Evolutionary conservation across 345 rosid species (phyloP), one percentile per base, ranked within the genome.

Genomic region (Pugionium cornutum): DNA sequence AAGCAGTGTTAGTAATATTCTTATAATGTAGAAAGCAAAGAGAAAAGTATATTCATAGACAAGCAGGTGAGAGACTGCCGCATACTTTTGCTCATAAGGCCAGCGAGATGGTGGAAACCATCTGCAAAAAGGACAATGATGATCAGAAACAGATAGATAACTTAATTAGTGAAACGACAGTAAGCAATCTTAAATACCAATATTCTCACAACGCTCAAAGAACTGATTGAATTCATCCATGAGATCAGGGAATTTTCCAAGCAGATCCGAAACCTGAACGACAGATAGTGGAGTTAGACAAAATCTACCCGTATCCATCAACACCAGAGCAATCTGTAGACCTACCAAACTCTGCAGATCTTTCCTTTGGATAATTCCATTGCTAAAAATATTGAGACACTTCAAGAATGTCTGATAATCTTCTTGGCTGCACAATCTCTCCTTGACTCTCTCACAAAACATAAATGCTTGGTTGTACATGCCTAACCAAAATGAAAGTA

Each of bases 341-440:
- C 25, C 3, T 72, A 94, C 99, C 92, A 90, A 66, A 68, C 68
- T 84, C 80, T 83, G 92, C 76, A 94, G 77, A 63, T 94, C 87
- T 44, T 76, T 79, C 81, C 76, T 85, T 77, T 85, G 82, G 43
- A 86, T 85, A 57, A 94, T 94, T 74, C 92, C 89, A 68, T 83
- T 83, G 85, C 84, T 86, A 69, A 81, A 94, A 7, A 94, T 85
- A 77, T 94, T 77, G 52, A 94, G 92, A 73, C 87, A 86, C 81
- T 85, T 94, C 82, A 94, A 80, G 77, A 94, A 94, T 69, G 96
- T 77, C 82, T 94, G 97, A 74, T 86, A 90, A 75, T 94, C 99
- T 70, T 85, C 97, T 53, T 85, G 77, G 67, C 80, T 90, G 81
- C 95, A 79, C 42, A 94, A 72, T 74, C 79, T 84, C 80, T 88